Conservation (phyloP, 805 yeast genomes). For the Cyberlindnera petersonii region DNA sequence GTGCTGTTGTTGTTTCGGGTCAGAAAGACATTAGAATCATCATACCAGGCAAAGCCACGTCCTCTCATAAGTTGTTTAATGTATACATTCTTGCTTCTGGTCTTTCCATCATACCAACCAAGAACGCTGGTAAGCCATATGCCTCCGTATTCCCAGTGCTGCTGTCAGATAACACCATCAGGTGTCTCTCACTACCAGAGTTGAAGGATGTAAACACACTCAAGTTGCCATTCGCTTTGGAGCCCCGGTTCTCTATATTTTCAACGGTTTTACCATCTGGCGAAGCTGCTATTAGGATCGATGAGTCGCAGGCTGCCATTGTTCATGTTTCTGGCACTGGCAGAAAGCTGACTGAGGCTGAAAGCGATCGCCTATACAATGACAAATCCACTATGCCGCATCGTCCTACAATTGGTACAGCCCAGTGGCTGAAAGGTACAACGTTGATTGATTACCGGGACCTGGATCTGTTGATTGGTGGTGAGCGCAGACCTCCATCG, state of each 20-base stretch:
- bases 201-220: constrained; percentile 53
- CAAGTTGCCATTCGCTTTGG: constrained; percentile 40
- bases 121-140: constrained; percentile 26
- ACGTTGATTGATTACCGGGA: constrained; percentile 58
- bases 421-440: constrained; percentile 85
- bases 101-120: constrained; percentile 38
- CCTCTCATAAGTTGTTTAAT: constrained; percentile 59
- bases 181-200: constrained; percentile 52
- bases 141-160: constrained; percentile 48
- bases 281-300: constrained; percentile 53
- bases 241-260: constrained; percentile 37
- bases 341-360: background rate
- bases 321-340: constrained; percentile 25
- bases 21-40: constrained; percentile 58
- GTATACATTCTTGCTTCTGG: constrained; percentile 45
- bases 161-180: constrained; percentile 44
- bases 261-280: constrained; percentile 50
- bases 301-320: constrained; percentile 50
- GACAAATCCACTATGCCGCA: constrained; percentile 64
- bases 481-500: constrained; percentile 62
- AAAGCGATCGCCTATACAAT: constrained; percentile 64
- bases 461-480: constrained; percentile 64
- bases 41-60: constrained; percentile 55
- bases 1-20: constrained; percentile 55
- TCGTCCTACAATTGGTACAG: constrained; percentile 74